Conservation (phyloP, 106 monocot species). For the Dendrobium chrysotoxum region DNA sequence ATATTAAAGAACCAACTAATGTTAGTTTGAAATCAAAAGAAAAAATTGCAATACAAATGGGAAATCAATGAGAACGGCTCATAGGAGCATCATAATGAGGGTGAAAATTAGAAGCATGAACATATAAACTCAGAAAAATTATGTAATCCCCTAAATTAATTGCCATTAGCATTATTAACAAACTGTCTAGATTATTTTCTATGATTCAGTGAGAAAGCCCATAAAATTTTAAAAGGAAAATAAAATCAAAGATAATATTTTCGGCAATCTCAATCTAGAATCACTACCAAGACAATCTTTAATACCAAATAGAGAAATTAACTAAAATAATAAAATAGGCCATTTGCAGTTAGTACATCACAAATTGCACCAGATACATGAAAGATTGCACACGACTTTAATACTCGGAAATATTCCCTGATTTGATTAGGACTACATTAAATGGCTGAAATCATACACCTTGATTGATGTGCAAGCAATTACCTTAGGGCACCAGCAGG, state of each 20-base stretch:
- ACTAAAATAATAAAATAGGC: not conserved
- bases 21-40: slow-evolving; percentile 5
- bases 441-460: not conserved
- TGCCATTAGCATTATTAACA: not conserved
- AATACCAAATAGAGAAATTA: not conserved
- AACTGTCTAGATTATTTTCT: not conserved
- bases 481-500: too few relatives aligned
- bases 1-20: not conserved
- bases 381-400: not conserved
- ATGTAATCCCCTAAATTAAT: not conserved
- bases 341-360: not conserved
- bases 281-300: not conserved
- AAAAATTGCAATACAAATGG: not conserved
- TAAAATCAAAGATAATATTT: slow-evolving; percentile 2
- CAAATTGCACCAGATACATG: not conserved
- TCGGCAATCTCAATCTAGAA: not conserved
- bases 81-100: not conserved
- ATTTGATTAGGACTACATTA: not conserved
- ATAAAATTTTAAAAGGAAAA: not conserved
- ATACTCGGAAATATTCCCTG: not conserved
- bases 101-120: not conserved
- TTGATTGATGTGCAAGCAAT: not conserved
- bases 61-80: not conserved
- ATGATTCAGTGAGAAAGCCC: not conserved
- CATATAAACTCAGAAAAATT: not conserved